Conservation (phyloP, 1,284 basidiomycete species). For the Irpex sp. region DNA sequence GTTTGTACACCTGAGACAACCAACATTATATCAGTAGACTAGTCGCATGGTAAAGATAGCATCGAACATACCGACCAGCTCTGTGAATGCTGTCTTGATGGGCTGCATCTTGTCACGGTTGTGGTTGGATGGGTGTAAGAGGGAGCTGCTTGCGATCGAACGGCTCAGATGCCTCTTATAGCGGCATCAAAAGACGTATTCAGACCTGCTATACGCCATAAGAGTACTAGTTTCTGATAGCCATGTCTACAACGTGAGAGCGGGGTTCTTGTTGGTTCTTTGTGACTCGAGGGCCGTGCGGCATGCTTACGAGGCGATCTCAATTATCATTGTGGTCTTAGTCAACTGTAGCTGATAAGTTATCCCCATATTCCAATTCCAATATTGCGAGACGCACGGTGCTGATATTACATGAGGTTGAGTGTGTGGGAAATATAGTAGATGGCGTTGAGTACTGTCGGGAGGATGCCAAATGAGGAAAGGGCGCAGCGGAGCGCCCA, state of each 20-base stretch:
- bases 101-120: not conserved
- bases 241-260: not conserved
- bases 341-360: no score
- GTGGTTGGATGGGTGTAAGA: not conserved
- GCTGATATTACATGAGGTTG: no score
- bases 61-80: conserved; percentile 6
- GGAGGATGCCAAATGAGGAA: not conserved
- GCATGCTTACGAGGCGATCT: no score
- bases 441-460: not conserved
- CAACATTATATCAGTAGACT: not conserved
- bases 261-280: not conserved
- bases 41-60: not conserved
- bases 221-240: not conserved
- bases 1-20: conserved; percentile 8
- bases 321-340: no score
- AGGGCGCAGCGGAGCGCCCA: not conserved
- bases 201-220: not conserved
- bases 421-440: no score
- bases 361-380: no score
- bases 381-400: no score
- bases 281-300: not conserved
- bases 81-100: not conserved
- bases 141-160: not conserved
- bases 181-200: not conserved
- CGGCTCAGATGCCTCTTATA: no score